phyloP scores from a whole-genome alignment of 2,329 filamentous ascomycete genomes.

The Claviceps humidiphila region DNA sequence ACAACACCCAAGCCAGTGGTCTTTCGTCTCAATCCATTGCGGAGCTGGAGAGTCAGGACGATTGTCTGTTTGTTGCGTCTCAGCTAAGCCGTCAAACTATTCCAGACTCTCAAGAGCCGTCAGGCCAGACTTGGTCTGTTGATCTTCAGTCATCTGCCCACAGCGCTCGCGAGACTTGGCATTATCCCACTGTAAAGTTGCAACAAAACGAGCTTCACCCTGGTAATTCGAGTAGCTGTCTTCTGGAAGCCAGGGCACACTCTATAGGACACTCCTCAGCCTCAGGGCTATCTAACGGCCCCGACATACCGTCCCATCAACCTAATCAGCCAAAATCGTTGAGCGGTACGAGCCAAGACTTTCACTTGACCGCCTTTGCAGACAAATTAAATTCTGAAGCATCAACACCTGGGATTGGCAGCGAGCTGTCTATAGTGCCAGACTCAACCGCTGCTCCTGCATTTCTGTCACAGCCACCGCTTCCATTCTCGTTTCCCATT shows the following conservation, averaged over 20 bases:
- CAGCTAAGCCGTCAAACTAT: conserved; percentile 25
- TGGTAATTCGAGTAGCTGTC: neutral
- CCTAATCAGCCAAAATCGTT: conserved; percentile 6
- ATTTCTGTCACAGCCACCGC: conserved; percentile 8
- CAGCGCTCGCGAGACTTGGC: neutral
- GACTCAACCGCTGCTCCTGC: conserved; percentile 3
- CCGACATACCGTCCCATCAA: conserved; percentile 15
- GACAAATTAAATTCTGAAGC: neutral
- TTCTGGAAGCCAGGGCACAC: neutral
- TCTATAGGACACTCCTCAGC: neutral
- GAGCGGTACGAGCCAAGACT: neutral
- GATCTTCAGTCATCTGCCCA: neutral
- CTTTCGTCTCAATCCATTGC: conserved; percentile 19
- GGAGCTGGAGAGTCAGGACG: conserved; percentile 23
- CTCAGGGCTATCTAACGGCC: neutral
- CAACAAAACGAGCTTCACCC: neutral
- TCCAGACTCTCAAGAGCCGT: conserved; percentile 30
- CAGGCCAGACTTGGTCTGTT: conserved; percentile 13
- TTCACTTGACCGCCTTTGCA: neutral
- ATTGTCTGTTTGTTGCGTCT: conserved; percentile 16
- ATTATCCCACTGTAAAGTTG: neutral
- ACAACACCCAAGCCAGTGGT: conserved; percentile 16
- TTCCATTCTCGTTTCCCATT: neutral
- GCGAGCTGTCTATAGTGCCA: neutral
- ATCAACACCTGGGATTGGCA: neutral